phyloP scores from a whole-genome alignment of 1,284 basidiomycete genomes.

The Lignosus rhinocerotis region DNA sequence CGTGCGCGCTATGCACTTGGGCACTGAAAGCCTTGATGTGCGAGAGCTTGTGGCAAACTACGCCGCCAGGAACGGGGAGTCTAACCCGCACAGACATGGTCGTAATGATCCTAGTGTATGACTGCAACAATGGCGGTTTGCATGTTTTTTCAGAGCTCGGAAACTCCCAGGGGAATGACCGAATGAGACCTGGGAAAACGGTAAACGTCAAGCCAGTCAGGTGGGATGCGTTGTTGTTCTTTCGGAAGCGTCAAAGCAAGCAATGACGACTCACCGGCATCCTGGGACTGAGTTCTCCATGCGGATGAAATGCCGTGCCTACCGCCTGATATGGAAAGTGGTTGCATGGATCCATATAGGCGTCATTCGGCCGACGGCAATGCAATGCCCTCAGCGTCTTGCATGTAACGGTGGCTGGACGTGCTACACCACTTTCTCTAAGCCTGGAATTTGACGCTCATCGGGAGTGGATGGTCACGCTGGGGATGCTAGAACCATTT shows the following conservation, averaged over 20 bases:
- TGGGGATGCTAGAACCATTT: too few species aligned
- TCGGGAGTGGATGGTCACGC: too few species aligned
- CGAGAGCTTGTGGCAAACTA: slow-evolving; percentile 12
- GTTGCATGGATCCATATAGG: not conserved
- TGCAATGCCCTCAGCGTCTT: not conserved
- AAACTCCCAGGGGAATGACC: not conserved
- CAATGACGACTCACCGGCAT: not conserved
- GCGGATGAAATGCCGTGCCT: not conserved
- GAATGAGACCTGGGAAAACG: not conserved
- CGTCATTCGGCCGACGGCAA: not conserved
- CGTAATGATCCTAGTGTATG: slow-evolving; percentile 3
- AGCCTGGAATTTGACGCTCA: not conserved
- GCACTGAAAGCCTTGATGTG: slow-evolving; percentile 7
- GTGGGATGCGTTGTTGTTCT: not conserved
- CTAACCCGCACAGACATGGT: slow-evolving; percentile 4
- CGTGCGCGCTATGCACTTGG: not conserved
- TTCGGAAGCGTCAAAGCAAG: not conserved
- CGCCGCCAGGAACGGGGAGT: slow-evolving; percentile 11
- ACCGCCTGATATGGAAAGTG: not conserved
- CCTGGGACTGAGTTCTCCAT: not conserved
- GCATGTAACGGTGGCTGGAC: not conserved
- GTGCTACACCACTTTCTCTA: not conserved
- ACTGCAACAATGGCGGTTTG: not conserved
- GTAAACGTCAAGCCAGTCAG: not conserved
- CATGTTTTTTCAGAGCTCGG: not conserved